Conservation (phyloP, 495 filamentous ascomycete genomes). For the Geoglossum glabrum region DNA sequence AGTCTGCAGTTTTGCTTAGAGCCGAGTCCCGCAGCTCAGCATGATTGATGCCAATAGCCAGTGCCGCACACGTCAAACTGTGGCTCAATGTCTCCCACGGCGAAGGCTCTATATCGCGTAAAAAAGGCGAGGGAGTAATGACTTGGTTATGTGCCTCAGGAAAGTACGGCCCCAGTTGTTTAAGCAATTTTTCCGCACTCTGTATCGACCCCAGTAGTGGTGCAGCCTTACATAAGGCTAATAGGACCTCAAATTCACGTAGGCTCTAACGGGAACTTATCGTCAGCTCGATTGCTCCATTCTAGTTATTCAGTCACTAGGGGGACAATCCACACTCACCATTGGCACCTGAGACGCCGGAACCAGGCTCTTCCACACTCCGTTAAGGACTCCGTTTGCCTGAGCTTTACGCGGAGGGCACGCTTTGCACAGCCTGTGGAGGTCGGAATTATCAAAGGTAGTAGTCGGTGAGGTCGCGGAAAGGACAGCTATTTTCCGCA, state of each 20-base stretch:
- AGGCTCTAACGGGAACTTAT: slow-evolving; percentile 26
- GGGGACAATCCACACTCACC: slow-evolving; percentile 17
- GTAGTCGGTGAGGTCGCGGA: slow-evolving; percentile 29
- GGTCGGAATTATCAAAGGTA: slow-evolving; percentile 34
- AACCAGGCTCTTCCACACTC: slow-evolving; percentile 19
- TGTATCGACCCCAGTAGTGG: slow-evolving; percentile 42
- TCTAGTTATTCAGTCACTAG: background rate
- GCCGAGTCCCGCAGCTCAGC: slow-evolving; percentile 39
- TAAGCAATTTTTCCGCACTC: slow-evolving; percentile 50
- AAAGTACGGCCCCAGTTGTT: slow-evolving; percentile 61
- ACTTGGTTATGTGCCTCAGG: slow-evolving; percentile 60
- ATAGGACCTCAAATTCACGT: slow-evolving; percentile 71
- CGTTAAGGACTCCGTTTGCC: slow-evolving; percentile 21
- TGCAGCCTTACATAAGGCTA: slow-evolving; percentile 77
- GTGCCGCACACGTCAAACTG: slow-evolving; percentile 54
- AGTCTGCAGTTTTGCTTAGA: slow-evolving; percentile 37
- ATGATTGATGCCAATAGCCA: slow-evolving; percentile 54
- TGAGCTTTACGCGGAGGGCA: slow-evolving; percentile 19
- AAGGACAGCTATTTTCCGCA: slow-evolving; percentile 51
- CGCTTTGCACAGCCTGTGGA: slow-evolving; percentile 39
- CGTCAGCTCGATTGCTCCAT: background rate
- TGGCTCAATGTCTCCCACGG: slow-evolving; percentile 77
- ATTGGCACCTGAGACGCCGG: slow-evolving; percentile 30
- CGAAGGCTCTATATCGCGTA: slow-evolving; percentile 64
- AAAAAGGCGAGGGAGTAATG: slow-evolving; percentile 60